These are phyloP conservation scores for Skeletonema potamos DNA, from an alignment of 108 stramenopile genomes.

Conservation along the genomic window DNA sequence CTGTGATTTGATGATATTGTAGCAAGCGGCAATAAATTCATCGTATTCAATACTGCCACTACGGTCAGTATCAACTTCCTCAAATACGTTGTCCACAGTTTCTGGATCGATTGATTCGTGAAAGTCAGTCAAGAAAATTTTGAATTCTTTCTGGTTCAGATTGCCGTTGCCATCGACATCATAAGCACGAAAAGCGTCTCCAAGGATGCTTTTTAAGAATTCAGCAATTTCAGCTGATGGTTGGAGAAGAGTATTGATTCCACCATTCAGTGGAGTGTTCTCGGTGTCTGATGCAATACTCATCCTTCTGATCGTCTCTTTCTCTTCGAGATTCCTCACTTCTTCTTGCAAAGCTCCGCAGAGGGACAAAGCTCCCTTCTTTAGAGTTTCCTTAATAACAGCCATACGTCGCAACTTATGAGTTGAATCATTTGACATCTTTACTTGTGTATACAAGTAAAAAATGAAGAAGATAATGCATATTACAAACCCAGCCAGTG, in stretches of 20 bases:
- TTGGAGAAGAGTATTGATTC: neutral
- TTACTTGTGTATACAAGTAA: constrained; percentile 78
- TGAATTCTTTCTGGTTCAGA: constrained; percentile 76
- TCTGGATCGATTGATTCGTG: constrained; percentile 65
- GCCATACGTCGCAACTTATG: constrained; percentile 69
- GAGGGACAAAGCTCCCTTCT: constrained; percentile 62
- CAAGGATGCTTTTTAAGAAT: constrained; percentile 65
- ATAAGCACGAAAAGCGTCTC: constrained; percentile 84
- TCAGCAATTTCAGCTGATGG: constrained; percentile 49
- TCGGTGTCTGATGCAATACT: neutral
- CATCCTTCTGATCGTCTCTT: neutral
- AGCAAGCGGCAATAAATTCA: constrained; percentile 90
- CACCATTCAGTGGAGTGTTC: neutral
- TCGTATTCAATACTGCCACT: constrained; percentile 74
- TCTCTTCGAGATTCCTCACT: constrained; percentile 36
- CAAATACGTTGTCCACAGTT: constrained; percentile 56
- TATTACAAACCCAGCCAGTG: constrained; percentile 62
- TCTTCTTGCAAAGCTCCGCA: constrained; percentile 61
- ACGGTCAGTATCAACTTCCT: constrained; percentile 69
- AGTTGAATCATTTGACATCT: constrained; percentile 55
- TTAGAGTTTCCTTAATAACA: constrained; percentile 66
- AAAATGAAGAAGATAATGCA: constrained; percentile 67
- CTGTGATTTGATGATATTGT: constrained; percentile 58
- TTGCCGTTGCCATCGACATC: constrained; percentile 71
- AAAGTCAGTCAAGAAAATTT: constrained; percentile 78